Base-by-base conservation (phyloP, 2,329 filamentous ascomycete genomes). In the Pseudogymnoascus destructans region DNA sequence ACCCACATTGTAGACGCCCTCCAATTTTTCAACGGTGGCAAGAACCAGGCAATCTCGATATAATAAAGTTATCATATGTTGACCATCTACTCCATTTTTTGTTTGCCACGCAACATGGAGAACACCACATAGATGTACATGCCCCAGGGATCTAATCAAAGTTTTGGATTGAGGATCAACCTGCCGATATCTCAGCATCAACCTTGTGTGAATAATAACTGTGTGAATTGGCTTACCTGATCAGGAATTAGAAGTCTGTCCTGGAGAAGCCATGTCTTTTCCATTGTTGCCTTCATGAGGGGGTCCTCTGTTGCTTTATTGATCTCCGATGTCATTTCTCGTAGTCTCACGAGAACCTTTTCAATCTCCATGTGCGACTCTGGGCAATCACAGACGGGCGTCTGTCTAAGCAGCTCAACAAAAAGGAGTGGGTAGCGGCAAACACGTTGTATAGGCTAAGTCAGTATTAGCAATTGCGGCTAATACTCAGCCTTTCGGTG, bases 361-460 rank as follows among this genome's bases (percentile, higher is more conserved):
- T 89, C 84, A 15, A 97, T 81, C 57, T 89, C 85, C 68, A 86
- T 82, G 70, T 95, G 87, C 0, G 89, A 86, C 61, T 82, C 82
- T 0, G 90, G 89, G 66, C 90, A 95, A 67, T 97, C 92, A 58
- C 80, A 84, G 1, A 89, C 87, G 1, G 89, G 88, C 0, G 91
- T 96, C 63, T 85, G 79, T 66, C 86, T 91, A 60, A 91, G 77
- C 7, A 98, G 76, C 66, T 96, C 89, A 4, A 83, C 79, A 66
- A 97, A 91, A 1, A 97, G 75, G 3, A 98, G 75, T 9, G 89
- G 89, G 67, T 97, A 97, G 72, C 87, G 89, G 74, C 89, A 95
- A 19, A 96, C 80, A 58, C 92, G 81, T 71, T 98, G 92, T 17
- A 96, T 91, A 0, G 92, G 93, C 88, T 95, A 58, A 13, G 27